These are phyloP conservation scores for Ophiocordyceps camponoti-saundersi DNA, from an alignment of 2,329 filamentous ascomycete species.

Conservation along the genomic window DNA sequence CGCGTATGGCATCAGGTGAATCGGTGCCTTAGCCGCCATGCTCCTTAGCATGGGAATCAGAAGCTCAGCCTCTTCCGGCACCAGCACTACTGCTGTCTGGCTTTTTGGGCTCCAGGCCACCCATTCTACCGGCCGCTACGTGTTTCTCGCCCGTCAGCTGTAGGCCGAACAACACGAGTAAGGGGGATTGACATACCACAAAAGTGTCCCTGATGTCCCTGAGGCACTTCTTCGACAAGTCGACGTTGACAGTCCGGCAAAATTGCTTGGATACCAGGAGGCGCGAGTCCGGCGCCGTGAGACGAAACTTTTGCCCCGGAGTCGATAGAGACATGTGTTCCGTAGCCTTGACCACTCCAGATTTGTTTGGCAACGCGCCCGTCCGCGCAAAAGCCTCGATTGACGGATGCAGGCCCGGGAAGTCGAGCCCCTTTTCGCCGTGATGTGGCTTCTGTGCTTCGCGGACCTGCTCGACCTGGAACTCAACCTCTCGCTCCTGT, in stretches of 20 bases:
- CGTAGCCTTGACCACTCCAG: constrained; percentile 8
- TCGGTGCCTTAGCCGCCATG: constrained; percentile 3
- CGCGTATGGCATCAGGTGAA: constrained; percentile 38
- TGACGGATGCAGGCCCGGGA: constrained; percentile 27
- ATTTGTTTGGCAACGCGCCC: constrained; percentile 13
- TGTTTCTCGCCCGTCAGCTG: background rate
- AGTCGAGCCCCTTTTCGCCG: constrained; percentile 18
- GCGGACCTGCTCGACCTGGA: constrained; percentile 39
- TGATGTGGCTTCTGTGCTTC: constrained; percentile 30
- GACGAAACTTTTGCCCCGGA: constrained; percentile 14
- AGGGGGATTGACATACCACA: background rate
- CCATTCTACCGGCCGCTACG: constrained; percentile 38
- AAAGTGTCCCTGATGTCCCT: background rate
- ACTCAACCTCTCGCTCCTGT: constrained; percentile 40
- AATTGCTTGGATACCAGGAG: constrained; percentile 19
- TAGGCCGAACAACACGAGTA: background rate
- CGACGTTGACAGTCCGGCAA: constrained; percentile 2
- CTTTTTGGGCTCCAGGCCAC: constrained; percentile 34
- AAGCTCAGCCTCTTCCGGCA: constrained; percentile 44
- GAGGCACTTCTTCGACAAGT: background rate
- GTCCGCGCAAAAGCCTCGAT: constrained; percentile 26
- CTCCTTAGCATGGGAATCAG: constrained; percentile 28
- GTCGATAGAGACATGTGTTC: constrained; percentile 22
- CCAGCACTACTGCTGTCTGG: constrained; percentile 36
- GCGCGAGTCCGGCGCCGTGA: constrained; percentile 1